Conservation (phyloP, 1,284 basidiomycete species). For the Fistulina hepatica region DNA sequence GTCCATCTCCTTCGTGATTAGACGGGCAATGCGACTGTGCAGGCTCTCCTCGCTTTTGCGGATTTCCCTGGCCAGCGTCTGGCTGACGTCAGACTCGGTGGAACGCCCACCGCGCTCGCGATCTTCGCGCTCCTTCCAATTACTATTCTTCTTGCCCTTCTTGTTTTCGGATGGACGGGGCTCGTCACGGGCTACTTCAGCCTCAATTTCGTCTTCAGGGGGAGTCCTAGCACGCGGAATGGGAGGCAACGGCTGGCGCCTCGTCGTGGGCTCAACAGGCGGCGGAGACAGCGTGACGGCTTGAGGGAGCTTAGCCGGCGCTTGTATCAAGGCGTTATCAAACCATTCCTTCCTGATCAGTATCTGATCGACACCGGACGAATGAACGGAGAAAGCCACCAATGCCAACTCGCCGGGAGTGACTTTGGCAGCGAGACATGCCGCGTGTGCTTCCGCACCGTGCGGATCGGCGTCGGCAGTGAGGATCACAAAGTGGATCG, state of each 20-base stretch:
- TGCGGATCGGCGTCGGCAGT: constrained; percentile 68
- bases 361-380: constrained; percentile 73
- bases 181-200: constrained; percentile 51
- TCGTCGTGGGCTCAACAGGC: constrained; percentile 25
- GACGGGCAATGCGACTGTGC: constrained; percentile 56
- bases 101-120: constrained; percentile 28
- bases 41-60: constrained; percentile 71
- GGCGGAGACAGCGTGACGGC: constrained; percentile 28
- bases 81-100: constrained; percentile 39
- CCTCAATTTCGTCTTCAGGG: constrained; percentile 60
- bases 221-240: constrained; percentile 45
- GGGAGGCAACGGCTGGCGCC: constrained; percentile 28
- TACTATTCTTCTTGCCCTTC: constrained; percentile 54
- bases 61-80: constrained; percentile 58
- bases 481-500: constrained; percentile 77
- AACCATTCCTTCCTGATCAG: constrained; percentile 75
- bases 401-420: constrained; percentile 64
- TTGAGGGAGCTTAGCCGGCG: constrained; percentile 50
- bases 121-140: constrained; percentile 43
- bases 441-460: constrained; percentile 68
- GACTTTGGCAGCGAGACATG: constrained; percentile 69
- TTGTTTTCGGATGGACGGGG: constrained; percentile 42
- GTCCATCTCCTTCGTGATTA: constrained; percentile 76
- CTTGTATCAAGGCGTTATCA: constrained; percentile 45
- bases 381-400: constrained; percentile 74